These are phyloP conservation scores for Senna siamea DNA, from an alignment of 306 rosid genomes.

Conservation along the genomic window DNA sequence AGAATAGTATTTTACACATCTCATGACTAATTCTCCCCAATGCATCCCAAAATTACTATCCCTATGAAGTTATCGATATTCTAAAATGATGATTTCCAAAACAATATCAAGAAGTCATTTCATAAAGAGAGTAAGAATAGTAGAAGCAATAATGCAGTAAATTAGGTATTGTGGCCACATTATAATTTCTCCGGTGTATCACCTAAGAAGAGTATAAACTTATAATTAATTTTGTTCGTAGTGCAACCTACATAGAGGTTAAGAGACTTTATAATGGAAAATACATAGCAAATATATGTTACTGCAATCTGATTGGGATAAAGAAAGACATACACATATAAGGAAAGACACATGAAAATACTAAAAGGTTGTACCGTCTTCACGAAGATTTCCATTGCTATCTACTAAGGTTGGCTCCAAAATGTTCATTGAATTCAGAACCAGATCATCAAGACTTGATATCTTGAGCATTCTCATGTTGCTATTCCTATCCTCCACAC, in stretches of 20 bases:
- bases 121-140: not conserved
- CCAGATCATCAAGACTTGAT: conserved; percentile 62
- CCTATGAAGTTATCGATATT: not conserved
- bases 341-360: conserved; percentile 9
- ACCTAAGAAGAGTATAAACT: not conserved
- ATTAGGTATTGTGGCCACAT: not conserved
- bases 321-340: not conserved
- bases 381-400: conserved; percentile 63
- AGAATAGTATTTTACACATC: not conserved
- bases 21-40: not conserved
- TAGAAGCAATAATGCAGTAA: not conserved
- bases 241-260: not conserved
- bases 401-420: conserved; percentile 68
- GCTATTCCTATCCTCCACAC: conserved; percentile 76
- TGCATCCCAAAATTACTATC: not conserved
- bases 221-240: not conserved
- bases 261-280: not conserved
- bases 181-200: not conserved
- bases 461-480: conserved; percentile 72
- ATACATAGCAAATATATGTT: conserved; percentile 3
- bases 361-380: conserved; percentile 57
- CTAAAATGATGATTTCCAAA: not conserved
- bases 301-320: not conserved
- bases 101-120: conserved; percentile 1
- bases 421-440: conserved; percentile 69